Evolutionary conservation across 192 early-diverging fungal genomes (phyloP), one percentile per base, ranked within the genome.

Genomic region (Martensiomyces pterosporus): DNA sequence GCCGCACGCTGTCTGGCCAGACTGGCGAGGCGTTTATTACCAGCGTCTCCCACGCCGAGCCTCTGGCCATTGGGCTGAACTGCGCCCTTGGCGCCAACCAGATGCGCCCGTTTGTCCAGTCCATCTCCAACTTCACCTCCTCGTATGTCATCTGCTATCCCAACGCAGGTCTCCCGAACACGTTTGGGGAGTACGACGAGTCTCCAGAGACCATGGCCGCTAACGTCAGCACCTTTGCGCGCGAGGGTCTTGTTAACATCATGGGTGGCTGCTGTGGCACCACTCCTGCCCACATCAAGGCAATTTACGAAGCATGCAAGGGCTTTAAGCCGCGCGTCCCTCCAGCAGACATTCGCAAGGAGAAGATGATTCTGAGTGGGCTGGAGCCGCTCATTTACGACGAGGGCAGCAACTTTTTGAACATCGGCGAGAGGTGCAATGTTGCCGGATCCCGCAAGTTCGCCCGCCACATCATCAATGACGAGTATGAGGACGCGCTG

Each of bases 181-280:
- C 94, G 6, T 92, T 97, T 76, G 92, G 94, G 61, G 91, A 90
- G 54, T 97, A 97, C 64, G 94, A 97, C 55, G 88, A 97, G 73
- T 78, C 78, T 14, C 89, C 92, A 17, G 86, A 76, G 36, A 64
- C 74, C 35, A 97, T 97, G 94, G 89, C 89, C 5, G 79, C 79
- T 32, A 81, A 88, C 43, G 87, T 97, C 32, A 77, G 78, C 37
- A 82, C 79, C 7, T 97, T 97, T 79, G 94, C 94, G 16, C 79
- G 82, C 42, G 88, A 93, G 24, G 92, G 92, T n/a, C 75, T 97
- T 18, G 77, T 97, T 34, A 95, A 92, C 60, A 94, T 97, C 76
- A 71, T 97, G 18, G 94, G 94, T 43, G 94, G 94, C 32, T 97
- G 94, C 80, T 97, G 94, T 54, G 94, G 94, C 60, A 93, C 92